Conservation (phyloP, 2,329 filamentous ascomycete species). For the Calonectria crousiana region DNA sequence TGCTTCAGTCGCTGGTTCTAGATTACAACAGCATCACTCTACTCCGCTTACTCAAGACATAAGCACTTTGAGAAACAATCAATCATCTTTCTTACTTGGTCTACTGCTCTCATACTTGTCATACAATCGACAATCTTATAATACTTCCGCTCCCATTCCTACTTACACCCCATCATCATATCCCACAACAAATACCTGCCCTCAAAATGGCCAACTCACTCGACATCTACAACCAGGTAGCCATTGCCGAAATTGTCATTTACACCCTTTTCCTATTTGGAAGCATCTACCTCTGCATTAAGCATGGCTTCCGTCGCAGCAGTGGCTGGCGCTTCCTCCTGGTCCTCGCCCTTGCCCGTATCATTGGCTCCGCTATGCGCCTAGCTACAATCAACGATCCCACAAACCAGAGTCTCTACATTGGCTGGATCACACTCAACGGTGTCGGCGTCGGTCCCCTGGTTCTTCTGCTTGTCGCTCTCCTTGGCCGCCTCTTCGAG, state of each 20-base stretch:
- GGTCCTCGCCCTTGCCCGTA: constrained; percentile 68
- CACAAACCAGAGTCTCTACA: constrained; percentile 53
- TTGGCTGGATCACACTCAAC: constrained; percentile 49
- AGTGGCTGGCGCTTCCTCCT: constrained; percentile 72
- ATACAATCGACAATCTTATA: not conserved
- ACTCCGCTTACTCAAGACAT: not conserved
- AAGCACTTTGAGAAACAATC: not conserved
- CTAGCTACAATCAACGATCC: constrained; percentile 62
- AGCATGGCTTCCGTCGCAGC: constrained; percentile 66
- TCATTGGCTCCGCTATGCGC: constrained; percentile 64
- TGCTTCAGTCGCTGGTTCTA: not conserved
- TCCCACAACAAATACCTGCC: not conserved
- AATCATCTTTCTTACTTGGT: not conserved
- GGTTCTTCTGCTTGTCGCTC: constrained; percentile 55
- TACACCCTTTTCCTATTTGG: constrained; percentile 46
- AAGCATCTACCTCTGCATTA: constrained; percentile 57
- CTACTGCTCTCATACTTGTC: not conserved
- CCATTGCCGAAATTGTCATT: constrained; percentile 48
- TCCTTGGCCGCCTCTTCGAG: constrained; percentile 55
- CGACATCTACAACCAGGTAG: constrained; percentile 46
- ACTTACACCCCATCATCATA: not conserved
- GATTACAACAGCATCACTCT: not conserved
- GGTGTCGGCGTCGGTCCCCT: constrained; percentile 57
- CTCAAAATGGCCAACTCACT: constrained; percentile 40
- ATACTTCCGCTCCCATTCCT: not conserved